These are phyloP conservation scores for Mallotus repandus DNA, from an alignment of 441 rosid genomes.

Conservation along the genomic window DNA sequence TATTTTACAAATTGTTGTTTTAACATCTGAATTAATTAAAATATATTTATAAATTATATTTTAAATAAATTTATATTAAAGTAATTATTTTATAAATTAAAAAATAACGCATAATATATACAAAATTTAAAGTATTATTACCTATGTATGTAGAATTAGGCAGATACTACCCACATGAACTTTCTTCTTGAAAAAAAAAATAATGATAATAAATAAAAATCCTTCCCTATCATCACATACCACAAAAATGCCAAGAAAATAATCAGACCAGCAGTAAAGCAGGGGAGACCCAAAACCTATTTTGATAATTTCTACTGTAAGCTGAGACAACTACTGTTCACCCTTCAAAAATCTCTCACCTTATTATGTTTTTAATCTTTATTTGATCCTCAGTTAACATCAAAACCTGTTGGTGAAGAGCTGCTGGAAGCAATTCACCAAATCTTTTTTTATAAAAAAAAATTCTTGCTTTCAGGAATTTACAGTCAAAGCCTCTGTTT, in stretches of 20 bases:
- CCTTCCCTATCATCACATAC: neutral
- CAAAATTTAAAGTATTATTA: no score
- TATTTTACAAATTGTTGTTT: no score
- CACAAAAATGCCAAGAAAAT: neutral
- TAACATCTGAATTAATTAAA: no score
- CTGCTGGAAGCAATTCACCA: conserved; percentile 4
- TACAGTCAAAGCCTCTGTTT: conserved; percentile 26
- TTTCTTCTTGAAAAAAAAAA: neutral
- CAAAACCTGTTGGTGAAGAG: conserved; percentile 14
- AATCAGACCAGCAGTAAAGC: neutral
- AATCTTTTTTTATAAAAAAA: neutral
- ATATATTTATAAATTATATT: no score
- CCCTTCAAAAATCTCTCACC: conserved; percentile 18
- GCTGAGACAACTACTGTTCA: conserved; percentile 23
- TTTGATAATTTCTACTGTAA: conserved; percentile 15
- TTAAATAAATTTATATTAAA: no score
- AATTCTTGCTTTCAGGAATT: conserved; percentile 5
- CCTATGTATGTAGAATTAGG: no score
- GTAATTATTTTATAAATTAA: no score
- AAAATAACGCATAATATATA: no score
- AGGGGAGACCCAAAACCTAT: conserved; percentile 18
- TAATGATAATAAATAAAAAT: neutral
- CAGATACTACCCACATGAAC: no score
- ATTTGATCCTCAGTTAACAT: conserved; percentile 23
- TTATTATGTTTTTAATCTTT: neutral